Base-by-base conservation (phyloP, 768 basidiomycete genomes). In the Russula griseocarnosa region DNA sequence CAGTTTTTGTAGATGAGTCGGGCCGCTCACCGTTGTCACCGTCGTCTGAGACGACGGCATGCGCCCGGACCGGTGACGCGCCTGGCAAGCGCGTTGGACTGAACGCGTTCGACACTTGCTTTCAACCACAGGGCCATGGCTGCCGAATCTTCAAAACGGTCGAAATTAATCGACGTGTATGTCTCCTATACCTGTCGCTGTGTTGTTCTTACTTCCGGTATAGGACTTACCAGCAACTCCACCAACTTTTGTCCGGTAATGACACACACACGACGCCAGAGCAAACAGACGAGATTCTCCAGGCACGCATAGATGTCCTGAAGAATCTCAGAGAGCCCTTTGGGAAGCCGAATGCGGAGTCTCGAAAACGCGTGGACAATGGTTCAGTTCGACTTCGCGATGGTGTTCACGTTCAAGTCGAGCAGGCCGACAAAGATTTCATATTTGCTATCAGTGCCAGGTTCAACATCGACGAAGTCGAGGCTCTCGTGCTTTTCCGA, bases 401-500 rank as follows among this genome's bases (percentile, higher is more conserved):
- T 71, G 87, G 84, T 5, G 80, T 86, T 24, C 76, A 76, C 34
- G 67, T 89, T 26, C 79, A 79, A 62, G 80, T 92, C 42, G 87
- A 88, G 66, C 81, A 86, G 44, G 81, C 81, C 42, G 85, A 88
- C 76, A 87, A 88, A 71, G 83, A 87, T 60, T 84, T 85, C 67
- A 80, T 87, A 55, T 76, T 82, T 65, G 85, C 87, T 54, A 82
- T 97, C 68, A 91, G 92, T 75, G 73, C 79, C 49, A 80, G 80
- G 63, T 86, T 92, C 72, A 78, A 83, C 34, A 85, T 96, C 28
- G 92, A 95, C 75, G 84, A 95, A 70, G 78, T 93, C 1, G 84
- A 88, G 22, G 86, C 92, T 0, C 79, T 90, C 49, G 76, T 88
- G 4, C 79, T 95, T 5, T 76, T 92, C 24, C 84, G 87, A 14